Conservation (phyloP, 768 basidiomycete genomes). For the Rhodotorula sphaerocarpa region DNA sequence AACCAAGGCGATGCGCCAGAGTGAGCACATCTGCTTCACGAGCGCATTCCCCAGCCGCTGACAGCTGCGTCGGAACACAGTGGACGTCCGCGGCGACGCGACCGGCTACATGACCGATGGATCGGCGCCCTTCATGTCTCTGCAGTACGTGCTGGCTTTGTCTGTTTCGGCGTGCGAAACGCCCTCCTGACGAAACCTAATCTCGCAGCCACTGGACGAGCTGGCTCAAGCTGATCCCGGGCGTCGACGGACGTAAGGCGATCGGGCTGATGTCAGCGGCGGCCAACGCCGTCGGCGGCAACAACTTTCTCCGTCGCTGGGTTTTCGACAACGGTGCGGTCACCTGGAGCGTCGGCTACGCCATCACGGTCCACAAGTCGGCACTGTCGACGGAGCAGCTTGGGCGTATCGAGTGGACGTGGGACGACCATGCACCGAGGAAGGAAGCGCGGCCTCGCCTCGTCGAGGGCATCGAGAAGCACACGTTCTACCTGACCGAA, state of each 20-base stretch:
- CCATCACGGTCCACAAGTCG: slow-evolving; percentile 22
- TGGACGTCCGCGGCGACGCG: slow-evolving; percentile 28
- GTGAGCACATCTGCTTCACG: no score
- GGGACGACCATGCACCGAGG: slow-evolving; percentile 13
- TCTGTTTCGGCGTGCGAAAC: no score
- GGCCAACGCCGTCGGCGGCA: slow-evolving; percentile 18
- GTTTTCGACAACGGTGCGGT: slow-evolving; percentile 29
- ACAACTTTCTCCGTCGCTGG: slow-evolving; percentile 30
- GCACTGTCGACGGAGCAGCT: slow-evolving; percentile 3
- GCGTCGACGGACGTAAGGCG: neutral
- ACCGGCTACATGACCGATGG: slow-evolving; percentile 22
- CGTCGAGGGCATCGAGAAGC: slow-evolving; percentile 17
- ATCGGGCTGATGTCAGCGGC: slow-evolving; percentile 20
- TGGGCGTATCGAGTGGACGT: slow-evolving; percentile 20
- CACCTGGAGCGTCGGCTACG: slow-evolving; percentile 13
- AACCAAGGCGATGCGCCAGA: slow-evolving; percentile 18
- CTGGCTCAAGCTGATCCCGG: slow-evolving; percentile 31
- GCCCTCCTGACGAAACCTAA: no score
- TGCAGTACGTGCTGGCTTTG: slow-evolving; percentile 9
- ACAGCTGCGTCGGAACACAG: no score
- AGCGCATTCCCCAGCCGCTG: no score
- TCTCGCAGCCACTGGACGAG: slow-evolving; percentile 30
- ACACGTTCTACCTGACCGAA: slow-evolving; percentile 26
- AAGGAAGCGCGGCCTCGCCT: neutral
- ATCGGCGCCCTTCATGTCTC: slow-evolving; percentile 9